Conservation (phyloP, 2,329 filamentous ascomycete genomes). For the Colletotrichum cordylinicola region DNA sequence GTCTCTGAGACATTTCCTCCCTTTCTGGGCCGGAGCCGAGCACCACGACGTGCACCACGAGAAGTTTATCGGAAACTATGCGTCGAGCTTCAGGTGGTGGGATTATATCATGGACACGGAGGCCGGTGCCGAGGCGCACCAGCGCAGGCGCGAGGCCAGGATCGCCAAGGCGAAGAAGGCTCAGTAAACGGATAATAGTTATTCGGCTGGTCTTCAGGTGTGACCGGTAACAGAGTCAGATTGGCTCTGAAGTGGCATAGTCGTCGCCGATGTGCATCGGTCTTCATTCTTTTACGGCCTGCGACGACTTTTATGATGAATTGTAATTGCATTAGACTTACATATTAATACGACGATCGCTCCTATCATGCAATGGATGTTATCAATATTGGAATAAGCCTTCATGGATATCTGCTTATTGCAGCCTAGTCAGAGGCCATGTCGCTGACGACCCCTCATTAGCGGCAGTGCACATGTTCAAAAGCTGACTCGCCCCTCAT, state of each 20-base stretch:
- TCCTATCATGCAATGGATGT: neutral
- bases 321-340: neutral
- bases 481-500: neutral
- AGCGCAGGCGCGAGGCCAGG: constrained; percentile 82
- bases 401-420: neutral
- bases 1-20: constrained; percentile 92
- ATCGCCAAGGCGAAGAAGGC: constrained; percentile 72
- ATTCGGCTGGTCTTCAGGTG: neutral
- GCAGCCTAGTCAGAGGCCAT: neutral
- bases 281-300: neutral
- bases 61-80: constrained; percentile 97
- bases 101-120: constrained; percentile 94
- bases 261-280: neutral
- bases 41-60: constrained; percentile 98
- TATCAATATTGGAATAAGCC: neutral
- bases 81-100: constrained; percentile 99
- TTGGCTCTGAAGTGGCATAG: neutral
- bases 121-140: constrained; percentile 84
- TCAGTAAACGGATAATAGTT: constrained; percentile 53
- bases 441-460: neutral
- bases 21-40: constrained; percentile 96
- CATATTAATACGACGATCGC: neutral
- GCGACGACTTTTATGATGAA: neutral
- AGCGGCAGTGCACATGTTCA: neutral
- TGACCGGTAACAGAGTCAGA: neutral